phyloP scores from a whole-genome alignment of 1,139 yeast species.

The Nematodospora anomalae region DNA sequence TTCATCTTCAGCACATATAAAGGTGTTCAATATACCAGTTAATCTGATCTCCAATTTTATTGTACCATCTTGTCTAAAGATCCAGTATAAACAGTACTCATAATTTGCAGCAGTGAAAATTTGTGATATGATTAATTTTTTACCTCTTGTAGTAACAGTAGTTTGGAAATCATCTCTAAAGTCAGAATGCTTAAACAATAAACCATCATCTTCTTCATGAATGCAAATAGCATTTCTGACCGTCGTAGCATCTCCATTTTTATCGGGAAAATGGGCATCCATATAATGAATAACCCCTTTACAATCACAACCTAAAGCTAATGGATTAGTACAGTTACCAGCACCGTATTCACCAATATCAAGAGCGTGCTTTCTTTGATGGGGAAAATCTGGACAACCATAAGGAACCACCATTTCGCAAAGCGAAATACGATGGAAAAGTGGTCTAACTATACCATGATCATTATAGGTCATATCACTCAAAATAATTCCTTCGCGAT shows the following conservation, averaged over 20 bases:
- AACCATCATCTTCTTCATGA: constrained; percentile 83
- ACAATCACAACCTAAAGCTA: constrained; percentile 79
- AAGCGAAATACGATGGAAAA: constrained; percentile 76
- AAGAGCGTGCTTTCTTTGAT: constrained; percentile 81
- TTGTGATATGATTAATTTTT: constrained; percentile 71
- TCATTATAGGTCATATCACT: constrained; percentile 73
- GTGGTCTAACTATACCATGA: constrained; percentile 67
- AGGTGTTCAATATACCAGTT: constrained; percentile 80
- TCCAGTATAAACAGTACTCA: constrained; percentile 83
- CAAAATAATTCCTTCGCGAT: constrained; percentile 81
- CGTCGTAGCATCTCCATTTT: constrained; percentile 66
- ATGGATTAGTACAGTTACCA: constrained; percentile 79
- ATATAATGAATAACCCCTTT: constrained; percentile 80
- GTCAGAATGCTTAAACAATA: constrained; percentile 78
- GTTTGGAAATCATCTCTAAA: constrained; percentile 80
- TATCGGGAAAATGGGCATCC: constrained; percentile 71
- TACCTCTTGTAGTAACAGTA: constrained; percentile 72
- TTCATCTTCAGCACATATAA: constrained; percentile 61
- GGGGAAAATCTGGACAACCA: constrained; percentile 77
- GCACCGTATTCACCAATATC: constrained; percentile 89
- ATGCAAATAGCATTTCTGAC: constrained; percentile 78
- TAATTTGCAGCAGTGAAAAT: constrained; percentile 85
- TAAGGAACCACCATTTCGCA: constrained; percentile 86
- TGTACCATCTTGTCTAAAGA: constrained; percentile 79
- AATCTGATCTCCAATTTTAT: constrained; percentile 75